phyloP scores from a whole-genome alignment of 345 rosid genomes.

The Passiflora organensis region DNA sequence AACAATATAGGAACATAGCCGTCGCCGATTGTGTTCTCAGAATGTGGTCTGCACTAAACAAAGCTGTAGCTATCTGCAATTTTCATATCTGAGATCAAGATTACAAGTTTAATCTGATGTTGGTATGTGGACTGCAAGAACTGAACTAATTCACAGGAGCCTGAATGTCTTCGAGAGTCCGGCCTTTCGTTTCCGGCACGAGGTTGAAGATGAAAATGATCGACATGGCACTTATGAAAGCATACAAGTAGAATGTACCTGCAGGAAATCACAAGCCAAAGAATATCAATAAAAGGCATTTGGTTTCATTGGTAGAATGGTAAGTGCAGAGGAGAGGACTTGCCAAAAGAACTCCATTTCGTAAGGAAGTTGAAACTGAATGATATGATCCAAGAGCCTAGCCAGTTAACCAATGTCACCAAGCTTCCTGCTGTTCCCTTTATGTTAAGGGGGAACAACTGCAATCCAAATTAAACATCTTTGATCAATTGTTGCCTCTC shows the following conservation, averaged over 20 bases:
- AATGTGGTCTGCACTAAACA: too few relatives aligned
- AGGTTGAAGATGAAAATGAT: conserved; percentile 4
- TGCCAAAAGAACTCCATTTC: conserved; percentile 37
- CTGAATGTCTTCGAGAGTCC: conserved; percentile 14
- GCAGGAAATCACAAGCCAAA: background rate
- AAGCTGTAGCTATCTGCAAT: too few relatives aligned
- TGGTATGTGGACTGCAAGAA: too few relatives aligned
- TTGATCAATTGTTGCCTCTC: too few relatives aligned
- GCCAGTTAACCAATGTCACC: conserved; percentile 34
- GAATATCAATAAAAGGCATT: background rate
- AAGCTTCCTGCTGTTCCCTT: conserved; percentile 49
- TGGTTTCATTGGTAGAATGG: background rate
- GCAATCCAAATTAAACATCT: background rate
- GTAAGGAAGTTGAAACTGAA: conserved; percentile 38
- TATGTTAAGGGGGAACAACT: conserved; percentile 50
- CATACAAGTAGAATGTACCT: background rate
- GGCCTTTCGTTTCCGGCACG: conserved; percentile 18
- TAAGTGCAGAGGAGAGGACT: background rate
- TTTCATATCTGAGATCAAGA: too few relatives aligned
- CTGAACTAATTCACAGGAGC: background rate
- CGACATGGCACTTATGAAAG: background rate
- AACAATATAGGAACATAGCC: too few relatives aligned
- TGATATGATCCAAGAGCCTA: conserved; percentile 37
- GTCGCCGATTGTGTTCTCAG: too few relatives aligned
- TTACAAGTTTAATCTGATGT: too few relatives aligned